Base-by-base conservation (phyloP, 78 protist genomes). In the slime mould (Dictyostelium discoideum) region DNA sequence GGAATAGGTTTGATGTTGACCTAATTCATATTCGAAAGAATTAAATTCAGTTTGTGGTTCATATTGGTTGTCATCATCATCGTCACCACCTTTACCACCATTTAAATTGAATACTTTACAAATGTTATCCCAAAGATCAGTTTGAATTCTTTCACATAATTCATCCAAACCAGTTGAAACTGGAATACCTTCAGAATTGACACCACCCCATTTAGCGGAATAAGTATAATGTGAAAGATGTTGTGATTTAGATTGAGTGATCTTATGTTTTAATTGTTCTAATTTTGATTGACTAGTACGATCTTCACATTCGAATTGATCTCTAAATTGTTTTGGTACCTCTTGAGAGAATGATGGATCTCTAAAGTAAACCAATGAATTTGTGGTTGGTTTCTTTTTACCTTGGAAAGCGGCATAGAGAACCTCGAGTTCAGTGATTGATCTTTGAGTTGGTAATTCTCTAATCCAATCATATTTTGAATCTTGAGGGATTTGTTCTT, bases 401-500 rank as follows among this genome's bases (percentile, higher is more conserved):
- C 16, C 20, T 26, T 26, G 20, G 37, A 46, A 39, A 46, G 96
- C 86, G 7, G 97, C 97, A 44, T 74, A n/a, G 13, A 48, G 13
- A 87, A 94, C 83, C 84, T 97, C 98, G 20, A 97, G 84, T 82
- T 97, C 98, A 3, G 98, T 97, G 24, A 97, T 85, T 26, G 97
- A 95, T 42, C 97, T 92, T 11, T 46, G 82, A 16, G 86, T 46
- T 63, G 89, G 92, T 50, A 81, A 50, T 24, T 44, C n/a, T 8
- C 42, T 5, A 44, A 96, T 40, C 98, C 98, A 96, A 60, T 87
- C 92, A 74, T 57, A 92, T 29, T 69, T 63, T 20, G 79, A 40
- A 76, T 92, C 93, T n/a, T 14, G 11, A 0, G 73, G 72, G n/a
- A 83, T 54, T 78, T 85, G 78, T 60, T 87, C 76, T 78, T 84